Evolutionary conservation across 306 rosid species (phyloP).

Genomic region (cucumber (Cucumis sativus)): DNA sequence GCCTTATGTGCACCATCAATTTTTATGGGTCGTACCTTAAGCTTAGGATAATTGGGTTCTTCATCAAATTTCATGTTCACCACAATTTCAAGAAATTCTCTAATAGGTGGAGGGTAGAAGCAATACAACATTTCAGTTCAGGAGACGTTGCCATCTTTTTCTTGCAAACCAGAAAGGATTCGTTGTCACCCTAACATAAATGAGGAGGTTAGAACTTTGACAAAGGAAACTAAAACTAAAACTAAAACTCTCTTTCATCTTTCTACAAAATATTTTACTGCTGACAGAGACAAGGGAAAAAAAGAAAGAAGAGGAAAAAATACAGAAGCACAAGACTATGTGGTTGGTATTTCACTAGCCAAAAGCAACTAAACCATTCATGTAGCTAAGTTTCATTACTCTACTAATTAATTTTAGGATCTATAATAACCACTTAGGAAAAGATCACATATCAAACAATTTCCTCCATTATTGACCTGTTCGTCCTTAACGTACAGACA

Average conservation of each 20-base stretch:
- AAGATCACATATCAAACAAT: not conserved
- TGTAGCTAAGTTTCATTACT: not conserved
- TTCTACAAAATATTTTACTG: not conserved
- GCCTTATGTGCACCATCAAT: slow-evolving; percentile 95
- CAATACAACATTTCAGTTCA: too few species aligned
- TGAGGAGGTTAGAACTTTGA: not conserved
- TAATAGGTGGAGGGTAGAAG: too few species aligned
- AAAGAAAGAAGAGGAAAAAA: not conserved
- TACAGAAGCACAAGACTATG: not conserved
- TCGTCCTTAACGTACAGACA: not conserved
- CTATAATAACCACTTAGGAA: not conserved
- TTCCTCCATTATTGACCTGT: not conserved
- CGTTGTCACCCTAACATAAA: slow-evolving; percentile 58
- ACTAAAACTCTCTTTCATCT: too few species aligned
- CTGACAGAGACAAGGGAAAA: not conserved
- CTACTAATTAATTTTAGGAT: not conserved
- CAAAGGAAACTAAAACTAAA: not conserved
- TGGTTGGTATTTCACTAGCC: not conserved
- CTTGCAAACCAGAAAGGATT: slow-evolving; percentile 57
- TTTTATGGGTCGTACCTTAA: slow-evolving; percentile 64
- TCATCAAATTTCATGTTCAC: slow-evolving; percentile 97
- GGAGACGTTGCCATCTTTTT: slow-evolving; percentile 95
- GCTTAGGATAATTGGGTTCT: slow-evolving; percentile 78
- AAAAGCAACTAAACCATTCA: not conserved
- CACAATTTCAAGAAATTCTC: slow-evolving; percentile 73